Base-by-base conservation (phyloP, 2,329 filamentous ascomycete species). In the Fusarium tanahbumbuense region DNA sequence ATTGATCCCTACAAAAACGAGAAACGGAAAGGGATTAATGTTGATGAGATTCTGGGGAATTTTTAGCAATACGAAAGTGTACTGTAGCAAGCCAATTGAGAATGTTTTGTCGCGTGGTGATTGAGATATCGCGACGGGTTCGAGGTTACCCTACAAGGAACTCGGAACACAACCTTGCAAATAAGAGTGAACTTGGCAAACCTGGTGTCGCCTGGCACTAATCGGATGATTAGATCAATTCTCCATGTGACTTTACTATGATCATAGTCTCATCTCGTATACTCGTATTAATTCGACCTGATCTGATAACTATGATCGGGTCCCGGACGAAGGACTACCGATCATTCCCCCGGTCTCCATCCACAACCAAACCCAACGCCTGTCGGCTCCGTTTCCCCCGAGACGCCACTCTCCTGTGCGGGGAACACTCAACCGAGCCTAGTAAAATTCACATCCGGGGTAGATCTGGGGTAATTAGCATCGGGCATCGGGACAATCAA, bases 401-500 rank as follows among this genome's bases (percentile, higher is more conserved):
- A 60, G 12, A 16, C 18, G 47, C 9, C 41, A 34, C 15, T 13
- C 10, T 15, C 44, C 18, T 22, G 58, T 58, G 45, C 30, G 60
- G 50, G 30, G 61, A 41, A 13, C 20, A 7, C 6, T 54, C 10
- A n/a, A n/a, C 34, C 10, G 34, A 37, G 23, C 20, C 30, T 13
- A 23, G 6, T 8, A 4, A 11, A 15, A 11, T 8, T 48, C 40
- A 27, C 63, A 56, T 67, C 67, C 45, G 67, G 67, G 67, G 67
- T 70, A 70, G 62, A 70, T 70, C 67, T 60, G 67, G 67, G 67
- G 67, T 70, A 70, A 54, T 44, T 44, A 15, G 37, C 13, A 40
- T 62, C 67, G 67, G 67, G 67, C 67, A 64, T 70, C 67, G 67
- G 67, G 5, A 1, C 2, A 70, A 57, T 13, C 23, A 37, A 20